Base-by-base conservation (phyloP, 176 grass and related monocot species). In the Aegilops tauschii region DNA sequence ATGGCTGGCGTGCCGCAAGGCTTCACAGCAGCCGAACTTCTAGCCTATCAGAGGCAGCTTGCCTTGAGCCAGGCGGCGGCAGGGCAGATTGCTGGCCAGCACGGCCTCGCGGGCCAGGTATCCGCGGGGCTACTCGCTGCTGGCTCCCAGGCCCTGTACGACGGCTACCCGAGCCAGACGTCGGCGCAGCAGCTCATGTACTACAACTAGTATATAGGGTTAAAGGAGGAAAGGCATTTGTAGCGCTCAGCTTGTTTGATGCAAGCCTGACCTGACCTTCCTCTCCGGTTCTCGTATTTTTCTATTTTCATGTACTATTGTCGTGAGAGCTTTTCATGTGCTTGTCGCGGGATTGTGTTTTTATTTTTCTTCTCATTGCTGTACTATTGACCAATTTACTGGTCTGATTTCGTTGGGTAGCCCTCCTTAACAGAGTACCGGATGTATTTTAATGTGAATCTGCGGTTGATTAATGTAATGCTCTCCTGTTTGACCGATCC, bases 11-110 rank as follows among this genome's bases (percentile, higher is more conserved):
- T 91, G 40, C 88, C 89, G 4, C 90, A 92, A 83, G 84, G 91
- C 44, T 95, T 91, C 71, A 83, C 94, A 4, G 74, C 89, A 73
- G 83, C 89, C 72, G 91, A 93, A 14, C 89, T 95, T 65, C 50
- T 95, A 25, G 91, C 91, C 29, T 95, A 95, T 21, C 94, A 95
- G 84, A 88, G 91, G 82, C 94, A 95, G 81, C 91, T 95, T 34
- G 86, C 87, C 44, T 35, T 95, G 25, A 91, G 84, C 87, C 94
- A 93, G 87, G 91, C 87, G 1, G 82, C 91, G 3, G 87, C 84
- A 3, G 89, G 94, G 29, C 84, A 88, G 59, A 85, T 95, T 83
- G 84, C 90, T 12, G 94, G 88, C 3, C 93, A 95, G 77, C 93
- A 95, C 3, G 72, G 93, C 31, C 86, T 95, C 16, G 86, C 90